Conservation (phyloP, 164 flowering plant species). For the Umbilicus rupestris region DNA sequence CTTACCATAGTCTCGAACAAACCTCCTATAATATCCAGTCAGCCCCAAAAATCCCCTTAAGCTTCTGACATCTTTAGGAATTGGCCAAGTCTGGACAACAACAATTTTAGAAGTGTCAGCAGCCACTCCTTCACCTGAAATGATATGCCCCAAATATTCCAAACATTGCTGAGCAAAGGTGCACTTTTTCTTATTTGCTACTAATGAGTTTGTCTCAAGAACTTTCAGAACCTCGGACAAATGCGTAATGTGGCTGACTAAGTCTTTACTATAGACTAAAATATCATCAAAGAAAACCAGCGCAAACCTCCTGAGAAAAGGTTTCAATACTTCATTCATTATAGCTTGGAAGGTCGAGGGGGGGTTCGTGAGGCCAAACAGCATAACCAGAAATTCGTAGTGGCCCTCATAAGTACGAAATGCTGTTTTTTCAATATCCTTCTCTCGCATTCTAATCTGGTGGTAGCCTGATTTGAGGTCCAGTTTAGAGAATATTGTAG, state of each 20-base stretch:
- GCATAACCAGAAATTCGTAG: background rate
- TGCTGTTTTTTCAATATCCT: slow-evolving; percentile 5
- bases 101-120: background rate
- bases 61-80: background rate
- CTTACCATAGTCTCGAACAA: too few species aligned
- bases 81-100: background rate
- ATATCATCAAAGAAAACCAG: slow-evolving; percentile 13
- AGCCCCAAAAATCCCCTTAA: background rate
- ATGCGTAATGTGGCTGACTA: slow-evolving; percentile 9
- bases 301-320: slow-evolving; percentile 1
- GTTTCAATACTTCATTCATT: background rate
- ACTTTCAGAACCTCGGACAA: background rate
- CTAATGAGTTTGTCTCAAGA: background rate
- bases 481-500: background rate
- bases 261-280: too few species aligned
- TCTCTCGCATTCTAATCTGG: background rate
- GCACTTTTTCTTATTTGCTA: slow-evolving; percentile 5
- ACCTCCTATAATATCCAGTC: too few species aligned
- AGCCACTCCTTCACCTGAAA: background rate
- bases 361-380: background rate
- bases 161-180: background rate
- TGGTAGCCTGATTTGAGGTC: background rate
- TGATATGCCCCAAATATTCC: background rate
- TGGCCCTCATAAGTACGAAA: background rate
- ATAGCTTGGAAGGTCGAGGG: background rate